These are phyloP conservation scores for Monosporascus sp. DNA, from an alignment of 2,329 filamentous ascomycete species.

Conservation along the genomic window DNA sequence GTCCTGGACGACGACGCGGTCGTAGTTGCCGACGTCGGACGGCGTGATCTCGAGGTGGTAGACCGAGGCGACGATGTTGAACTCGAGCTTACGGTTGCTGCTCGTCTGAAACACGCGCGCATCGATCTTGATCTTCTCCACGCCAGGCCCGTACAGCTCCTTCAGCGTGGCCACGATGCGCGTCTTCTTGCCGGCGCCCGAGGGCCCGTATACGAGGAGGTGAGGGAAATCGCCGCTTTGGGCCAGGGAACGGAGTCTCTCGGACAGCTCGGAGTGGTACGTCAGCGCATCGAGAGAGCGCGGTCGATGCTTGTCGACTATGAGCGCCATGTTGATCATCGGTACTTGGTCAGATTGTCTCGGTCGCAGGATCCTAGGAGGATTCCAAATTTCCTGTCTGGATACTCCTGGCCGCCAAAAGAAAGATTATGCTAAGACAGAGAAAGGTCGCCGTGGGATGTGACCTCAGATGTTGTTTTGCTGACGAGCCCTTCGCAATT, in stretches of 20 bases:
- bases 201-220: conserved; percentile 93
- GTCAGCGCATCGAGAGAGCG: conserved; percentile 72
- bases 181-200: conserved; percentile 96
- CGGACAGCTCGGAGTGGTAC: conserved; percentile 86
- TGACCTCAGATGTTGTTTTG: background rate
- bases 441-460: background rate
- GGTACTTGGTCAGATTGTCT: background rate
- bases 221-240: conserved; percentile 98
- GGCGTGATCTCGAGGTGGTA: conserved; percentile 99
- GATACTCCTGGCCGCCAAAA: background rate
- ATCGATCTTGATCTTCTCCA: conserved; percentile 99
- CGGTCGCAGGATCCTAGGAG: background rate
- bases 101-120: conserved; percentile 93
- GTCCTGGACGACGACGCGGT: conserved; percentile 93
- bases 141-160: conserved; percentile 89
- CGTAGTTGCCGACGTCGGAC: conserved; percentile 93
- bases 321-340: conserved; percentile 54
- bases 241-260: conserved; percentile 79
- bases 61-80: conserved; percentile 95
- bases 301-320: conserved; percentile 69
- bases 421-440: background rate
- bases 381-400: background rate
- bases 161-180: conserved; percentile 92
- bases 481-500: background rate
- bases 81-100: conserved; percentile 95